A percentile compares a stretch with the other conserved stretches of the same genome.
These are phyloP conservation scores for Backusella mclennaniae DNA, from an alignment of 192 early-diverging fungal species.

Conservation along the genomic window DNA sequence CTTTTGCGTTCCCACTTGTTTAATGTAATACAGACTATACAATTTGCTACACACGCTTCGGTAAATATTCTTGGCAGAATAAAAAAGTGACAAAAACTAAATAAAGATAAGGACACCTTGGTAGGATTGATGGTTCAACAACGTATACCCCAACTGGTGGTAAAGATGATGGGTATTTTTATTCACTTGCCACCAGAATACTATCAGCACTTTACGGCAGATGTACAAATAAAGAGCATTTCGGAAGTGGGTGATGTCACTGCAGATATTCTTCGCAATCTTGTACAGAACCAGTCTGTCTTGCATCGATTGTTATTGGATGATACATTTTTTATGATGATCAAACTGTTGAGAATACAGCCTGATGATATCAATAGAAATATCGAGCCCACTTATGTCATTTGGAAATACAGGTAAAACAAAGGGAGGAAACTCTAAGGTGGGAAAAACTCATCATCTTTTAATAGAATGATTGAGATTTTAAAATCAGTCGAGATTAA, in stretches of 20 bases:
- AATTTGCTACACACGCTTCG: constrained; percentile 46
- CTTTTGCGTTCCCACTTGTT: constrained; percentile 32
- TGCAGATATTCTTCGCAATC: constrained; percentile 28
- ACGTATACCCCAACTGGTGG: constrained; percentile 35
- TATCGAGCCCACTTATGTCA: background rate
- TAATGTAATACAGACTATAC: constrained; percentile 39
- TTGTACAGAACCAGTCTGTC: constrained; percentile 25
- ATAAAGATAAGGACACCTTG: constrained; percentile 19
- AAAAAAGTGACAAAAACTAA: background rate
- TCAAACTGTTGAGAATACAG: constrained; percentile 29
- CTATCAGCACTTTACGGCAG: background rate
- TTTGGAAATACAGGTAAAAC: constrained; percentile 35
- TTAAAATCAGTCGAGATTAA: constrained; percentile 10
- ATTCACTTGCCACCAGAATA: constrained; percentile 27
- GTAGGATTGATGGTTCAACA: constrained; percentile 33
- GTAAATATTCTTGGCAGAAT: constrained; percentile 28
- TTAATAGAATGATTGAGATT: constrained; percentile 12
- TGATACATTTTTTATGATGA: constrained; percentile 36
- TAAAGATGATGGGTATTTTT: constrained; percentile 36
- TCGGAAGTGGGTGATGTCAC: constrained; percentile 27
- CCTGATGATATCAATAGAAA: constrained; percentile 1
- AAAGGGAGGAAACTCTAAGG: background rate
- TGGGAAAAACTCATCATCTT: too few relatives aligned
- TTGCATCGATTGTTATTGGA: constrained; percentile 29
- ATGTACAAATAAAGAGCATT: constrained; percentile 14